Conservation (phyloP, 2,329 filamentous ascomycete species). For the Tympanopsis confertula region DNA sequence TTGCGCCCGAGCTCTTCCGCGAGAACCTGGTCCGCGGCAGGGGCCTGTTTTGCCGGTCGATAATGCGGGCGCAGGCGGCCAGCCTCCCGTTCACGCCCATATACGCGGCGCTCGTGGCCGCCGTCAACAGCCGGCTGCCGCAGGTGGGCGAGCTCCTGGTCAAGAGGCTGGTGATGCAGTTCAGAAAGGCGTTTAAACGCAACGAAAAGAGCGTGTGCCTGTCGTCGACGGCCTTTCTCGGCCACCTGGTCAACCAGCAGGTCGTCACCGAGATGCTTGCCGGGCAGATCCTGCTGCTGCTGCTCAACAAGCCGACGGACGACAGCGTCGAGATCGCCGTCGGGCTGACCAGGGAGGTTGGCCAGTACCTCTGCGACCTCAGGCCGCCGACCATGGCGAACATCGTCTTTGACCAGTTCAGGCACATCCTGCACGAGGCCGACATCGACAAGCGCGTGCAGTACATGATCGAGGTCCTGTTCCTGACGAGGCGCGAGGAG, state of each 20-base stretch:
- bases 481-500: constrained; percentile 88
- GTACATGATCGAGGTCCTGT: constrained; percentile 97
- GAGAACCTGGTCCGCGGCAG: constrained; percentile 88
- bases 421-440: constrained; percentile 88
- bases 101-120: constrained; percentile 87
- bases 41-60: constrained; percentile 84
- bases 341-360: constrained; percentile 81
- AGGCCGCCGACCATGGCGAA: constrained; percentile 68
- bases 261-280: constrained; percentile 89
- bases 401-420: constrained; percentile 89
- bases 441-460: constrained; percentile 97
- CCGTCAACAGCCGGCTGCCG: constrained; percentile 94
- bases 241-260: constrained; percentile 91
- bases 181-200: constrained; percentile 86
- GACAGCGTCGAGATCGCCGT: constrained; percentile 97
- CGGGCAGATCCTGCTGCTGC: constrained; percentile 80
- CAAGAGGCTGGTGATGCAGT: constrained; percentile 77
- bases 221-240: constrained; percentile 85
- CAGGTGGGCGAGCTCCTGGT: constrained; percentile 86
- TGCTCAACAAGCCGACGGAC: constrained; percentile 89
- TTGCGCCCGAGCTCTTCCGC: constrained; percentile 87
- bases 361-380: constrained; percentile 91
- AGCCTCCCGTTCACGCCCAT: constrained; percentile 93
- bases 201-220: constrained; percentile 96
- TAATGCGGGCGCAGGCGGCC: constrained; percentile 96